phyloP scores from a whole-genome alignment of 108 stramenopile species.

The Cylindrotheca fusiformis region DNA sequence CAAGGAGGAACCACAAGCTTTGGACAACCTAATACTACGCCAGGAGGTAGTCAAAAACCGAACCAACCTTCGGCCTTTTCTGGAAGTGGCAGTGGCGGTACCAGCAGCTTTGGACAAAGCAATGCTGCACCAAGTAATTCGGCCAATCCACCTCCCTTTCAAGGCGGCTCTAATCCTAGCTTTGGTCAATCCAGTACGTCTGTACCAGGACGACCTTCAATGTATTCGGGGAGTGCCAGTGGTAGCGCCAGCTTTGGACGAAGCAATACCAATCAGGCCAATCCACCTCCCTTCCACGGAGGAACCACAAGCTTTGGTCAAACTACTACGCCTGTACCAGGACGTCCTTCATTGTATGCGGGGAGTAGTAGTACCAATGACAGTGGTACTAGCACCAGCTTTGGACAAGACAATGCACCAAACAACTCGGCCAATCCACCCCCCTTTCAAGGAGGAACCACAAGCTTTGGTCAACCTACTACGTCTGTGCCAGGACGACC shows the following conservation, averaged over 20 bases:
- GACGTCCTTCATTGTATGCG: background rate
- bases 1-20: background rate
- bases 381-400: too few species aligned
- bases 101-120: background rate
- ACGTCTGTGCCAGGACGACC: too few species aligned
- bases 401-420: too few species aligned
- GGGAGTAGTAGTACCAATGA: background rate
- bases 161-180: too few species aligned
- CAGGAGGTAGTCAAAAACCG: background rate
- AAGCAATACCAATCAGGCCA: background rate
- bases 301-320: background rate
- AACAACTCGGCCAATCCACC: background rate
- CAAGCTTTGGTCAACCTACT: background rate
- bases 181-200: background rate
- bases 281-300: background rate
- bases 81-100: background rate
- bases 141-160: background rate
- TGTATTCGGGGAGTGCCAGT: background rate
- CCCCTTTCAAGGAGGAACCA: background rate
- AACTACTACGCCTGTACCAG: background rate
- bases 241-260: too few species aligned
- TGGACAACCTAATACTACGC: background rate
- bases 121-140: background rate
- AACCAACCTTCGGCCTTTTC: background rate
- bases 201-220: background rate